Evolutionary conservation across 306 rosid species (phyloP), one percentile per base, ranked within the genome.

Genomic region (Quercus suber): DNA sequence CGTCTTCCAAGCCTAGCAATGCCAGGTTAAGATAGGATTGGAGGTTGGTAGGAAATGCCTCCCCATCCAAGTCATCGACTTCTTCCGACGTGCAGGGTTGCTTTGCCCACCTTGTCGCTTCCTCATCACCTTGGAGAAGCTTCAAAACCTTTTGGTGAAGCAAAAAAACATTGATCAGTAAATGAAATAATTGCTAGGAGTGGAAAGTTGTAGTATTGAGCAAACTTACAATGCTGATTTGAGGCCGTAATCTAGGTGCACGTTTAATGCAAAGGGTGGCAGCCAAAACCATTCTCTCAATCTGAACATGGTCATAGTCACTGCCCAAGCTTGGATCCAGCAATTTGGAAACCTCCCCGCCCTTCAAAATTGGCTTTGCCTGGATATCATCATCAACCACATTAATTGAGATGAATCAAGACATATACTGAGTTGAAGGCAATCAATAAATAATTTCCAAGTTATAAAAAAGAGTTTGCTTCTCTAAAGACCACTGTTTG

Each of bases 21-120:
- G 97, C 99, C 43, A 95, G 82, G 87, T 88, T 91, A 60, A 95
- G 92, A 81, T 93, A 98, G 71, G 98, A 91, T 80, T 90, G 95
- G 67, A 95, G 88, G 84, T 89, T 90, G 12, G 80, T 79, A 31
- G 81, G 84, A 67, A 77, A 72, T 71, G 76, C 79, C 80, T 88
- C 97, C 68, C 81, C 99, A 35, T 90, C 95, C 64, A 78, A 73
- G 28, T 73, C 82, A 20, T 91, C 92, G n/a, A 59, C 57, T 78
- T 87, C 92, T 73, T 89, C 87, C 2, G 87, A 82, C 8, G 79
- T 84, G n/a, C 73, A 75, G 23, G 87, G 85, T 83, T 84, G 90
- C 74, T 85, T 89, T 77, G 98, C 99, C 92, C 93, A 89, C 67
- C 80, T 86, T 52, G 82, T 86, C 53, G 87, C 90, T 79, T 95